Evolutionary conservation across 2,329 filamentous ascomycete species (phyloP).

Genomic region (Xylaria sp.): DNA sequence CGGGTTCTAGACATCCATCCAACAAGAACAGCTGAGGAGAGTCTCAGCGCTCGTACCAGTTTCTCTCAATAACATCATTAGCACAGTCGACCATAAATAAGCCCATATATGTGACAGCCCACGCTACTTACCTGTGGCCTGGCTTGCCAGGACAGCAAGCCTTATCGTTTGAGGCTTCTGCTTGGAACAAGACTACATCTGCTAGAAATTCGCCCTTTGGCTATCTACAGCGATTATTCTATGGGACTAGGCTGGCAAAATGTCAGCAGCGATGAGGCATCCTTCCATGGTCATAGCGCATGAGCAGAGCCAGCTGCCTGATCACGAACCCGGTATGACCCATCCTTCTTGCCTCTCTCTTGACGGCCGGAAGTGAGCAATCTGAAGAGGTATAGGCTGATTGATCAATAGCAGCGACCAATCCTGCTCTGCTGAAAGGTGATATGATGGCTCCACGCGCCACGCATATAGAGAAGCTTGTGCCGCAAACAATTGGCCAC

Average conservation of each 20-base stretch:
- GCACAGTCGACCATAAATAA: background rate
- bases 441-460: constrained; percentile 1
- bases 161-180: background rate
- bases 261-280: constrained; percentile 17
- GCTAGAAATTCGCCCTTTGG: background rate
- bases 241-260: background rate
- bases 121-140: background rate
- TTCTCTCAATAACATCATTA: background rate
- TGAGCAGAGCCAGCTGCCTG: constrained; percentile 25
- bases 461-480: background rate
- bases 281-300: background rate
- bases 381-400: constrained; percentile 7
- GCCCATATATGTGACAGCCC: background rate
- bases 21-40: constrained; percentile 4
- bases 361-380: background rate
- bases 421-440: constrained; percentile 9
- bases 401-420: constrained; percentile 19
- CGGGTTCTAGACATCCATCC: background rate
- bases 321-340: constrained; percentile 25
- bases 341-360: background rate
- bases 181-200: background rate
- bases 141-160: background rate
- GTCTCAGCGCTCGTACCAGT: background rate
- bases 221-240: background rate
- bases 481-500: constrained; percentile 81